These are phyloP conservation scores for Solanum chmielewskii DNA, from an alignment of 257 asterid genomes.

Conservation along the genomic window DNA sequence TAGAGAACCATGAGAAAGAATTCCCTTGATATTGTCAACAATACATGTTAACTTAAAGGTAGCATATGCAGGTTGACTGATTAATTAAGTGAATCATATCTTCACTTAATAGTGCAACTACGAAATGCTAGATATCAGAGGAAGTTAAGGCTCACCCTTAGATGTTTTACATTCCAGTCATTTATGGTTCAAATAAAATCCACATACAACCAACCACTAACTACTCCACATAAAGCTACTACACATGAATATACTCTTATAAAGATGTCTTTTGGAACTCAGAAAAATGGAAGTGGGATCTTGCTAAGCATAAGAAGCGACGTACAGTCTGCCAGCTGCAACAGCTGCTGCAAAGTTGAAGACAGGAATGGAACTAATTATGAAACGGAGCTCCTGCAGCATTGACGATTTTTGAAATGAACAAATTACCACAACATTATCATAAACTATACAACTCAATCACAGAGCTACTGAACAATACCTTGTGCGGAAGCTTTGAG, in stretches of 20 bases:
- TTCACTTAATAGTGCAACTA: background rate
- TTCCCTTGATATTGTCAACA: background rate
- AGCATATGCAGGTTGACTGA: background rate
- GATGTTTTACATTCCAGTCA: background rate
- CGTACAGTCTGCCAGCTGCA: constrained; percentile 90
- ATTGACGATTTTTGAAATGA: constrained; percentile 7
- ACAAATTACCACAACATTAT: background rate
- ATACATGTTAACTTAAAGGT: background rate
- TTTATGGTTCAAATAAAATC: background rate
- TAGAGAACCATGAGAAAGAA: background rate
- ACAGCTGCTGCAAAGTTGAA: constrained; percentile 88
- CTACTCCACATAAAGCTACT: background rate
- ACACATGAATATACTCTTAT: background rate
- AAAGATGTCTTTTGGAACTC: background rate
- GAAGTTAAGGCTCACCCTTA: background rate
- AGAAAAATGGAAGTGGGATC: background rate
- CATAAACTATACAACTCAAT: constrained; percentile 1
- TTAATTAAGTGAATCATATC: background rate
- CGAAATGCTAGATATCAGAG: background rate
- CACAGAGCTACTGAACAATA: constrained; percentile 8
- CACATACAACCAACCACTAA: background rate
- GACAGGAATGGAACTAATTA: constrained; percentile 81
- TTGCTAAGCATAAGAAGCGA: background rate
- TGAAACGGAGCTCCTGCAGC: constrained; percentile 91
- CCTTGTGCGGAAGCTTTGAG: constrained; percentile 98